Percentiles rank a stretch among this genome's conserved stretches.
These are phyloP conservation scores for Epithemia pelagica DNA, from an alignment of 108 stramenopile species.

Conservation along the genomic window DNA sequence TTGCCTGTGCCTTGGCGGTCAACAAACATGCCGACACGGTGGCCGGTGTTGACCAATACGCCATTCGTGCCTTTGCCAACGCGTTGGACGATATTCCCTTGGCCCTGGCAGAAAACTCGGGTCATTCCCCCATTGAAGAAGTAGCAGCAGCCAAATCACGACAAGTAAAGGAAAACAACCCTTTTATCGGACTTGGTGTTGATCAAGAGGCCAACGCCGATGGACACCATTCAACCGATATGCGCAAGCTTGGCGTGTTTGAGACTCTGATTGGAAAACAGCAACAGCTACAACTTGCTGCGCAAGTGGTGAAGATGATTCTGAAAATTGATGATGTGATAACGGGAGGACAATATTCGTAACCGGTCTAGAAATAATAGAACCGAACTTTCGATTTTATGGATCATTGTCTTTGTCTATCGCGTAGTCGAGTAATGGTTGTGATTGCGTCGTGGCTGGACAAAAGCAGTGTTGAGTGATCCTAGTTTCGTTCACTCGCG, in stretches of 20 bases:
- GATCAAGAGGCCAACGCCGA: conserved; percentile 34
- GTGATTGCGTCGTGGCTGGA: no score
- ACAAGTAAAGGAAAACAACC: conserved; percentile 85
- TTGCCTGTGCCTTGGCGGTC: conserved; percentile 95
- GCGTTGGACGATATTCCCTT: conserved; percentile 99
- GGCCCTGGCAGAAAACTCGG: conserved; percentile 98
- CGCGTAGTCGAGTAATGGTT: no score
- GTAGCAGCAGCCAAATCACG: conserved; percentile 92
- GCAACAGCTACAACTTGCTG: conserved; percentile 97
- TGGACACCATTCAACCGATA: conserved; percentile 74
- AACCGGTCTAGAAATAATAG: conserved; percentile 1
- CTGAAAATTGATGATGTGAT: conserved; percentile 99
- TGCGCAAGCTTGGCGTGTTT: conserved; percentile 95
- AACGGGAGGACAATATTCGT: conserved; percentile 57
- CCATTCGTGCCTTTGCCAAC: conserved; percentile 98
- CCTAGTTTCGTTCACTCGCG: no score
- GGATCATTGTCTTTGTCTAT: no score
- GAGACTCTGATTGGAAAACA: conserved; percentile 99
- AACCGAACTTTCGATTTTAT: no score
- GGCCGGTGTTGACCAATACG: conserved; percentile 95
- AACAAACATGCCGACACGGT: conserved; percentile 88
- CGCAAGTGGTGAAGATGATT: conserved; percentile 99
- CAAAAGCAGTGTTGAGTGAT: no score
- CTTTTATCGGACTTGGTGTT: conserved; percentile 90
- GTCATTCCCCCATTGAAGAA: conserved; percentile 93